Evolutionary conservation across 2,329 filamentous ascomycete species (phyloP).

Genomic region (Talaromyces sp.): DNA sequence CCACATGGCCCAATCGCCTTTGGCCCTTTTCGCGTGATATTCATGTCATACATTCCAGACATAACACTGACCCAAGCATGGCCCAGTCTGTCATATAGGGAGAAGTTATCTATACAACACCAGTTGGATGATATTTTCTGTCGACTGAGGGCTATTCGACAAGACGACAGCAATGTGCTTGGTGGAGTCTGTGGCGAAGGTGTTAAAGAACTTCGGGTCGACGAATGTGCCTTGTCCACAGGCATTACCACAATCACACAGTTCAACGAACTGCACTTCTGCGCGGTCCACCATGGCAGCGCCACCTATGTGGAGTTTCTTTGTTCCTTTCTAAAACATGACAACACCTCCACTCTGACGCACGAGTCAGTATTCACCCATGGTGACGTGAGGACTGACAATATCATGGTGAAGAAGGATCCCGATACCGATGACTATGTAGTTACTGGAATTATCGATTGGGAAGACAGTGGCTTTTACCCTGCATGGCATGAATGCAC

Average conservation of each 20-base stretch:
- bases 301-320: conserved; percentile 25
- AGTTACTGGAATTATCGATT: conserved; percentile 31
- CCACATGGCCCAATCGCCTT: conserved; percentile 28
- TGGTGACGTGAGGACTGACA: conserved; percentile 25
- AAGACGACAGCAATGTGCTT: conserved; percentile 20
- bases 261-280: conserved; percentile 26
- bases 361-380: conserved; percentile 28
- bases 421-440: conserved; percentile 16
- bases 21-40: conserved; percentile 26
- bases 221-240: conserved; percentile 23
- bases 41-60: conserved; percentile 29
- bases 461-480: conserved; percentile 34
- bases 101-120: conserved; percentile 23
- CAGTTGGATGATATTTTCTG: conserved; percentile 21
- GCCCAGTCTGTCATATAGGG: conserved; percentile 22
- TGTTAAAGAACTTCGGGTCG: conserved; percentile 25
- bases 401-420: conserved; percentile 25
- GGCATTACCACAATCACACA: conserved; percentile 23
- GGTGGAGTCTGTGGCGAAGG: conserved; percentile 29
- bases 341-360: conserved; percentile 5
- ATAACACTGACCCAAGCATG: conserved; percentile 25
- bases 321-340: conserved; percentile 23
- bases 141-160: conserved; percentile 23
- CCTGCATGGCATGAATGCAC: conserved; percentile 30
- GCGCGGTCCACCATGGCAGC: conserved; percentile 22